Base-by-base conservation (phyloP, 495 filamentous ascomycete species). In the Polyplosphaeria fusca region DNA sequence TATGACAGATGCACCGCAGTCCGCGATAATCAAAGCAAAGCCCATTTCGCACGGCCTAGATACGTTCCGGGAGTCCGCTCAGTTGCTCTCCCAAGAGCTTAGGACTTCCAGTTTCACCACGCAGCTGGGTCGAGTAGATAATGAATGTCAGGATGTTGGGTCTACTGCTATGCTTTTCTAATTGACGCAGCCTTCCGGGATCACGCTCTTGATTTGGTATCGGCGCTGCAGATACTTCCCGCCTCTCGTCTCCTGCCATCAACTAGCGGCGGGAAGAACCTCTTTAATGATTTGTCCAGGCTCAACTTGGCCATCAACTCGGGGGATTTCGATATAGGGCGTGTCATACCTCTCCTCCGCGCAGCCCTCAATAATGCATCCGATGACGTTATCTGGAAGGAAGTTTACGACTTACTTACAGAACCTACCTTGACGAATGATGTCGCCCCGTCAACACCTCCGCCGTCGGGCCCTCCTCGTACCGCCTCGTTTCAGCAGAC, bases 401-500 rank as follows among this genome's bases (percentile, higher is more conserved):
- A 60, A 32, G 56, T 53, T 14, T 60, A 60, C 28, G 41, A 47
- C 9, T 2, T 44, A n/a, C 23, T 58, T 25, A 25, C 55, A 1
- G 47, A 58, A 23, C 24, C 39, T 14, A 52, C 45, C 19, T 26
- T 35, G 11, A 26, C 46, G 13, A 35, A 32, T n/a, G 55, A 38
- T 37, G 26, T 28, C 46, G 39, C 42, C 47, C 46, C 47, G 28
- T 51, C 55, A 16, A 60, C 56, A 23, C 56, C 56, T 53, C 56
- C 56, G 4, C 48, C 48, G 7, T 54, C 41, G 9, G 49, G 23
- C n/a, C 41, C 49, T 53, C 48, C 39, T 26, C 48, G 27, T 40
- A 53, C 49, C 41, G 16, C 56, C 7, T 60, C 56, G n/a, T 60
- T 60, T 54, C 54, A 58, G 46, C 56, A 60, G 56, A 60, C 56